These are phyloP conservation scores for Penicillium cataractarum DNA, from an alignment of 495 filamentous ascomycete species.

Conservation along the genomic window DNA sequence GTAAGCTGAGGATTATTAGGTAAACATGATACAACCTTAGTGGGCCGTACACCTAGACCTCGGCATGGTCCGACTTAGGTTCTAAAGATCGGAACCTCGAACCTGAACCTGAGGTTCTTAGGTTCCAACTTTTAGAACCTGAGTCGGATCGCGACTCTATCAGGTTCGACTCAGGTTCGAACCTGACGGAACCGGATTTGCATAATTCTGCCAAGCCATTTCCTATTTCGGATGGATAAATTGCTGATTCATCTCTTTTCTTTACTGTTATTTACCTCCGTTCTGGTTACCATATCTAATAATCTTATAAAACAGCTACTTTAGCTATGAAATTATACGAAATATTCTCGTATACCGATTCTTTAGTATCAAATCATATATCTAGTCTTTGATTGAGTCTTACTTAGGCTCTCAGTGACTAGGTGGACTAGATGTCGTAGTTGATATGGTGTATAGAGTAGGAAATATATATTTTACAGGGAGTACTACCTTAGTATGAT, in stretches of 20 bases:
- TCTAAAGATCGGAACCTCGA: neutral
- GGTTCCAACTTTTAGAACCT: neutral
- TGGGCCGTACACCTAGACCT: too few relatives aligned
- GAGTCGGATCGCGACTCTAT: neutral
- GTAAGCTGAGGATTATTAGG: too few relatives aligned
- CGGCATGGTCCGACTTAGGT: neutral
- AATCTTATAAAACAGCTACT: neutral
- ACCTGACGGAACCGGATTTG: slow-evolving; percentile 2
- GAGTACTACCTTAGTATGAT: neutral
- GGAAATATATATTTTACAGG: neutral
- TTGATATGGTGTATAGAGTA: neutral
- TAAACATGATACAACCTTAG: too few relatives aligned
- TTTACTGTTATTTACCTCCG: slow-evolving; percentile 1
- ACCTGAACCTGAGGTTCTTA: neutral
- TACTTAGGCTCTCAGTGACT: neutral
- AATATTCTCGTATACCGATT: neutral
- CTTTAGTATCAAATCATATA: neutral
- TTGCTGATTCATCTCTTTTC: neutral
- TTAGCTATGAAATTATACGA: slow-evolving; percentile 3
- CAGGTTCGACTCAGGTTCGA: slow-evolving; percentile 5
- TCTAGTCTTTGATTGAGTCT: neutral
- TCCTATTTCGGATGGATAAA: slow-evolving; percentile 1
- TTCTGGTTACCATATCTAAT: neutral
- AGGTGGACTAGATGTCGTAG: neutral
- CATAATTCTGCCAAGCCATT: slow-evolving; percentile 4